Evolutionary conservation across 305 asterid species (phyloP).

Genomic region (Stenogyne calaminthoides): DNA sequence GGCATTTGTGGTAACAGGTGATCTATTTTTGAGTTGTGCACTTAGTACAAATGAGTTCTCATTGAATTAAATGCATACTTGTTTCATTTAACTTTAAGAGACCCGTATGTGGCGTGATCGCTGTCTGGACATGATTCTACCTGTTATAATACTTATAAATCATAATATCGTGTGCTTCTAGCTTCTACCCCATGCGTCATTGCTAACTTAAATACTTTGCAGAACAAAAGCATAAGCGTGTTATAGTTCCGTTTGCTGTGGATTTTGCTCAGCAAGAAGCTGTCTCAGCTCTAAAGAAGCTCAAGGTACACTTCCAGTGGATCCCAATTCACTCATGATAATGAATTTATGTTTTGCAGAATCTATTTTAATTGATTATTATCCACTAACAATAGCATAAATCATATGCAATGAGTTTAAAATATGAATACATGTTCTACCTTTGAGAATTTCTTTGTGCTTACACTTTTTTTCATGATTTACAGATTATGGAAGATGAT

Average conservation of each 20-base stretch:
- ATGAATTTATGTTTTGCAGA: neutral
- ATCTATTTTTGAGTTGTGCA: constrained; percentile 21
- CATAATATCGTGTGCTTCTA: neutral
- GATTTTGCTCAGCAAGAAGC: constrained; percentile 91
- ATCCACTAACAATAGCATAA: neutral
- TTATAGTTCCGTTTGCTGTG: constrained; percentile 59
- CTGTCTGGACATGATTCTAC: neutral
- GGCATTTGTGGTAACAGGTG: constrained; percentile 48
- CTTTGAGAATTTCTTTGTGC: constrained; percentile 17
- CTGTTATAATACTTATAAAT: neutral
- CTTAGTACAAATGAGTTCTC: constrained; percentile 6
- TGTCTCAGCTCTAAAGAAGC: constrained; percentile 60
- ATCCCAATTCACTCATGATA: constrained; percentile 1
- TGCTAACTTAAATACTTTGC: constrained; percentile 23
- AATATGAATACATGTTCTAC: neutral
- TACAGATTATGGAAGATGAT: constrained; percentile 85
- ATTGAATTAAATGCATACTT: constrained; percentile 4
- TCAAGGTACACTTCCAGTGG: constrained; percentile 61
- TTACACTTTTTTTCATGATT: constrained; percentile 40
- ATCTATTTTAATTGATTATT: neutral
- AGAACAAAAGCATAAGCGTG: constrained; percentile 47
- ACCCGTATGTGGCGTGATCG: neutral
- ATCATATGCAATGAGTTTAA: neutral
- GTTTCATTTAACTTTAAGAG: neutral
- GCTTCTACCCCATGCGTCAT: constrained; percentile 20